phyloP scores from a whole-genome alignment of 2,329 filamentous ascomycete species.

The Waltergamsia citrina region DNA sequence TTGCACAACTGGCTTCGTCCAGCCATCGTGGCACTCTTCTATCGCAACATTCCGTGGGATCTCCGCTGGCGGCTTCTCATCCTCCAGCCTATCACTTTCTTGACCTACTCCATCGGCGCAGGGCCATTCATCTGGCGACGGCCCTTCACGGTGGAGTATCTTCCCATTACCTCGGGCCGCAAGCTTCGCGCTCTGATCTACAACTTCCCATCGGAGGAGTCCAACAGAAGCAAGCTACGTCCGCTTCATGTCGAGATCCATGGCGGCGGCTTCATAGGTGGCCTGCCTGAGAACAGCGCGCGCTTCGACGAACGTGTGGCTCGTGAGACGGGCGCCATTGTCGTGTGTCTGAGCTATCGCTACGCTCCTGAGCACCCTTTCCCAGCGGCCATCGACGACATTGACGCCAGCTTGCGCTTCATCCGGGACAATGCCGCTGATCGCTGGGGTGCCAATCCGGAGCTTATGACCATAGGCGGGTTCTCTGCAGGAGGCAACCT shows the following conservation, averaged over 20 bases:
- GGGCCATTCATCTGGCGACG: constrained; percentile 24
- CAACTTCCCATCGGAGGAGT: constrained; percentile 7
- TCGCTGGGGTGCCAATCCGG: constrained; percentile 24
- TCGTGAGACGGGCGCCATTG: constrained; percentile 28
- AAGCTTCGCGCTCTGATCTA: constrained; percentile 24
- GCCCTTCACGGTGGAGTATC: constrained; percentile 20
- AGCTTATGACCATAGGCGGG: constrained; percentile 31
- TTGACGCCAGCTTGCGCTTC: constrained; percentile 30
- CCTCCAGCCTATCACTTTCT: constrained; percentile 28
- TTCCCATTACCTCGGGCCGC: constrained; percentile 16
- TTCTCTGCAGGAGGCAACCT: constrained; percentile 34
- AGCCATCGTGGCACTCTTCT: constrained; percentile 22
- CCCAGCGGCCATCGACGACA: constrained; percentile 35
- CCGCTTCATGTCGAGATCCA: constrained; percentile 35
- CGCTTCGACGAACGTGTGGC: constrained; percentile 22
- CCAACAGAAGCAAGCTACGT: constrained; percentile 11
- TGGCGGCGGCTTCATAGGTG: constrained; percentile 32
- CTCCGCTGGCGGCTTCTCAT: constrained; percentile 32
- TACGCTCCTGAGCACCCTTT: constrained; percentile 41
- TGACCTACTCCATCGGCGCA: constrained; percentile 25
- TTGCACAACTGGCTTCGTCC: constrained; percentile 6
- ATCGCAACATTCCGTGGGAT: constrained; percentile 22
- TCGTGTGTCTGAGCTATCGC: constrained; percentile 40
- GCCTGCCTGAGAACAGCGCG: constrained; percentile 26
- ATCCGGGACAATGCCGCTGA: constrained; percentile 24